Evolutionary conservation across 2,329 filamentous ascomycete genomes (phyloP), one percentile per base, ranked within the genome.

Genomic region (Aspergillus latus): DNA sequence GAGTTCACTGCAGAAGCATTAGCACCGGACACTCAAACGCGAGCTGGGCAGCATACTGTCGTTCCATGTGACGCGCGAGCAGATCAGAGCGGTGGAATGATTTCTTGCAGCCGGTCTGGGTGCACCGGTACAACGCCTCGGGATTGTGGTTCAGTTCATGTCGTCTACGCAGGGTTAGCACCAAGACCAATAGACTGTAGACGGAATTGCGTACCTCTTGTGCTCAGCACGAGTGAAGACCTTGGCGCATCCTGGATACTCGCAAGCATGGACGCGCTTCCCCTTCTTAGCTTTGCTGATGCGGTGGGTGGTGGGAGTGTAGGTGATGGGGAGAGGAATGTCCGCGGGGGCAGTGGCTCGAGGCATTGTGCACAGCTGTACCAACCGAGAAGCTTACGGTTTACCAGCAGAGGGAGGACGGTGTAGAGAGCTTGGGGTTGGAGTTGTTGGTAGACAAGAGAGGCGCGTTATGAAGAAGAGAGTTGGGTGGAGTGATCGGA

Each of bases 211-310:
- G 3, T 69, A 74, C 72, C 76, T 72, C 61, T 72, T 68, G 62
- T 80, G 78, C 62, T 80, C 78, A 56, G 78, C 78, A 66, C 78
- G 73, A 28, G 78, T 80, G 59, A 80, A 80, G 54, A 80, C 73
- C 77, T 80, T 80, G 58, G 70, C 71, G 62, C 78, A 80, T 39
- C 77, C 76, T 13, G 75, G 75, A 57, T 69, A 77, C 56, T 78
- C 72, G 62, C 78, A 80, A 7, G 72, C 72, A 62, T 80, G 78
- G 11, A 80, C 78, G 50, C 77, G 74, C 65, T 80, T 80, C 30
- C 78, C 78, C 65, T 80, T 80, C 68, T 79, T 80, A 10, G 78
- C 78, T 64, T 80, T 80, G 68, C 78, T 80, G 61, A 80, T 74
- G 49, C 78, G 75, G 61, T 74, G 74, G 36, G 78, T 80, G 16